Evolutionary conservation across 495 filamentous ascomycete species (phyloP).

Genomic region (Terfezia claveryi): DNA sequence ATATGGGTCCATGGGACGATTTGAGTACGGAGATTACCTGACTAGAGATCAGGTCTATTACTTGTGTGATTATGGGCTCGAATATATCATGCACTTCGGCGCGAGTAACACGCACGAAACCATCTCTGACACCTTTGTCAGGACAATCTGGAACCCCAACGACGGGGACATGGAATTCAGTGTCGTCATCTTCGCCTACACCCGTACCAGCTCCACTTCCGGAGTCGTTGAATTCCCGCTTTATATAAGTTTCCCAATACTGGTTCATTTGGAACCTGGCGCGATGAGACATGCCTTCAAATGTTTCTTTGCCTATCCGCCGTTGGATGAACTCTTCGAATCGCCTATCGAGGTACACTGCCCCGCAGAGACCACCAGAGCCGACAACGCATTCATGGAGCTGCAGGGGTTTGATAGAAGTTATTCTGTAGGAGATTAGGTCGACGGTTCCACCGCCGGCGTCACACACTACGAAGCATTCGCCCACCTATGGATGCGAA

Average conservation of each 20-base stretch:
- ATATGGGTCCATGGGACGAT: constrained; percentile 8
- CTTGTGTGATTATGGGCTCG: constrained; percentile 21
- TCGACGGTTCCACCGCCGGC: constrained; percentile 40
- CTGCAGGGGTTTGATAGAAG: constrained; percentile 26
- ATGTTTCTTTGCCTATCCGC: constrained; percentile 32
- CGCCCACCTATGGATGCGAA: background rate
- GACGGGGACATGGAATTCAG: constrained; percentile 17
- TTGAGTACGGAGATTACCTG: constrained; percentile 19
- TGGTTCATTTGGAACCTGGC: constrained; percentile 38
- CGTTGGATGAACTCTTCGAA: constrained; percentile 46
- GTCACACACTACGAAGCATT: constrained; percentile 32
- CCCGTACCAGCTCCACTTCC: background rate
- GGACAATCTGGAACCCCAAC: constrained; percentile 44
- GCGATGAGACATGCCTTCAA: constrained; percentile 34
- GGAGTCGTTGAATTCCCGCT: constrained; percentile 52
- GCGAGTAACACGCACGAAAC: constrained; percentile 39
- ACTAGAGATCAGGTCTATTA: constrained; percentile 21
- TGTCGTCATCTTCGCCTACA: constrained; percentile 3
- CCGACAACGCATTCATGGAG: constrained; percentile 29
- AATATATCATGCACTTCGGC: constrained; percentile 22
- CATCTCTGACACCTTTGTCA: constrained; percentile 36
- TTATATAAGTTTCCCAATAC: constrained; percentile 46
- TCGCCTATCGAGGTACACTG: constrained; percentile 44
- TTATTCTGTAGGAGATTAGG: constrained; percentile 30
- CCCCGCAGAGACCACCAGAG: constrained; percentile 43